A percentile compares a stretch with the other conserved stretches of the same genome.
Conservation (phyloP, 495 filamentous ascomycete genomes). For the Aspergillus kassunensis region DNA sequence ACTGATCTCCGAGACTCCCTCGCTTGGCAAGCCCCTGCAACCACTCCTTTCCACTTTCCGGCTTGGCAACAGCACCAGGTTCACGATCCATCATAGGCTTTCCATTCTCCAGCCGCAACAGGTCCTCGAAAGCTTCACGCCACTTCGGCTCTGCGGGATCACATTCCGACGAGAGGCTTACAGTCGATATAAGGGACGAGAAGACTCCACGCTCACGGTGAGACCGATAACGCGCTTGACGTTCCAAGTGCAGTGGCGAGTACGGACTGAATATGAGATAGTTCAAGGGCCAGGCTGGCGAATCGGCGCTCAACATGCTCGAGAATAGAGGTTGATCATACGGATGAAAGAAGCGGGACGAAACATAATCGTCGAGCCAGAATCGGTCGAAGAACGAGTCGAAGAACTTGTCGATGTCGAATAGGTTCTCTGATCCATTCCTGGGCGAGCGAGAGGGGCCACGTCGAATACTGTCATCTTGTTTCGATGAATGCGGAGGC, state of each 20-base stretch:
- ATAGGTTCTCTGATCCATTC: conserved; percentile 14
- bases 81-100: conserved; percentile 40
- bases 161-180: conserved; percentile 24
- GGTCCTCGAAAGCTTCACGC: conserved; percentile 55
- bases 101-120: conserved; percentile 47
- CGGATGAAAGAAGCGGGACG: conserved; percentile 28
- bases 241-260: conserved; percentile 49
- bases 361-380: conserved; percentile 29
- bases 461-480: neutral
- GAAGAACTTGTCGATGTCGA: conserved; percentile 28
- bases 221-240: conserved; percentile 26
- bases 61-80: conserved; percentile 15
- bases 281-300: conserved; percentile 34
- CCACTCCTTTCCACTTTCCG: conserved; percentile 35
- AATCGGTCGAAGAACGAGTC: conserved; percentile 36
- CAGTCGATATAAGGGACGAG: conserved; percentile 36
- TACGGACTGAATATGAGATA: conserved; percentile 47
- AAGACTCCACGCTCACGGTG: conserved; percentile 30
- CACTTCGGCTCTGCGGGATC: conserved; percentile 40
- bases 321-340: conserved; percentile 25
- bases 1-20: conserved; percentile 37
- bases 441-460: conserved; percentile 13
- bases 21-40: conserved; percentile 33
- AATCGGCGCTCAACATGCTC: conserved; percentile 29
- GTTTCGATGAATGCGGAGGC: neutral